These are phyloP conservation scores for Pyrenophora tritici-repentis DNA, from an alignment of 2,329 filamentous ascomycete genomes.

Conservation along the genomic window DNA sequence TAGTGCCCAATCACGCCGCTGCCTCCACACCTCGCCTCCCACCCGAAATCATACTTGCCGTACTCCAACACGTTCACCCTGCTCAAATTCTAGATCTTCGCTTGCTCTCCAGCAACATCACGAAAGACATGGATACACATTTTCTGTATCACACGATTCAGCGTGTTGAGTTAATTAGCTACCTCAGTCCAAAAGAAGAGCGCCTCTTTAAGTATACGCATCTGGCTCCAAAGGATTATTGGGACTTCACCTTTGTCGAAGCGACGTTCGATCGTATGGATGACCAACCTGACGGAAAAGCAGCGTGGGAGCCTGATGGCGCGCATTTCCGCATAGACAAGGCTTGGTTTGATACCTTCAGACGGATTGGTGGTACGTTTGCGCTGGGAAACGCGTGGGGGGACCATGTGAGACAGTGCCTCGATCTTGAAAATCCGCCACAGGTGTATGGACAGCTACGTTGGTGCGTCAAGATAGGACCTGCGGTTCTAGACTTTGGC, in stretches of 20 bases:
- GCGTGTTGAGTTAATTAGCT: neutral
- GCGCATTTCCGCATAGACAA: neutral
- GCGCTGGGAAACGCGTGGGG: neutral
- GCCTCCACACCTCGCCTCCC: neutral
- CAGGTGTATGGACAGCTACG: neutral
- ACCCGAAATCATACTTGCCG: neutral
- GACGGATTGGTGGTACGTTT: neutral
- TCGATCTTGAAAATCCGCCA: neutral
- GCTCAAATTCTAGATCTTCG: neutral
- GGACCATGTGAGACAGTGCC: neutral
- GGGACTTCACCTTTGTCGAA: neutral
- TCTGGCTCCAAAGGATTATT: neutral
- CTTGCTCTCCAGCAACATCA: neutral
- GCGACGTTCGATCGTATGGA: constrained; percentile 1
- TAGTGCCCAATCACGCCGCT: too few relatives aligned
- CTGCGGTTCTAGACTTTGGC: neutral
- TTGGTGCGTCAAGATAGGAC: neutral
- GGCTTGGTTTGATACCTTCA: neutral
- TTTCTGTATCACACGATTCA: neutral
- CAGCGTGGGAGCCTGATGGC: neutral
- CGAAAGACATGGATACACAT: neutral
- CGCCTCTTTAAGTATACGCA: neutral
- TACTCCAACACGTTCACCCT: neutral
- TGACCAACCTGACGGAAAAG: too few relatives aligned
- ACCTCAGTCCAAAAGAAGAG: neutral